Conservation (phyloP, 202 grass and related monocot genomes). For the Brachypodium distachyon region DNA sequence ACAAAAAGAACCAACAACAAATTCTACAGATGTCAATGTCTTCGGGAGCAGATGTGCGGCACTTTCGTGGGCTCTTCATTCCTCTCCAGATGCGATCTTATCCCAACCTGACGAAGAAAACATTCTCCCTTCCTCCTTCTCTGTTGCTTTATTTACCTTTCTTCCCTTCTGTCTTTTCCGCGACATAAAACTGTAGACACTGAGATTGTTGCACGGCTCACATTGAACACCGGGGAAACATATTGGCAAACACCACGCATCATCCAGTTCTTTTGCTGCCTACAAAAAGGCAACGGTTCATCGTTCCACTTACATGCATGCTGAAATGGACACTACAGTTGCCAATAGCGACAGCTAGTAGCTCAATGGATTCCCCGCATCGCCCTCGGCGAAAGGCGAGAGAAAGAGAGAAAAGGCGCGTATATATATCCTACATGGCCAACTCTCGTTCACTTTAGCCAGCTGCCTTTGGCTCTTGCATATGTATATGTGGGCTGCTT, state of each 20-base stretch:
- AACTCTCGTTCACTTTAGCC: background rate
- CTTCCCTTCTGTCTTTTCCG: background rate
- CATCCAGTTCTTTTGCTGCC: background rate
- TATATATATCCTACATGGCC: background rate
- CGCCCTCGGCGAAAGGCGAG: background rate
- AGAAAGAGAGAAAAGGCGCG: background rate
- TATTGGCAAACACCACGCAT: constrained; percentile 28
- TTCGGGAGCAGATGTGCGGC: background rate
- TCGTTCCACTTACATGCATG: constrained; percentile 13
- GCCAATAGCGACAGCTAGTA: constrained; percentile 22
- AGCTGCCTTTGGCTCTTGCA: background rate
- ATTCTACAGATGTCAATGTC: constrained; percentile 14
- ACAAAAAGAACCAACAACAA: background rate
- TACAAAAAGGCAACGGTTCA: constrained; percentile 20
- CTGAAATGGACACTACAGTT: constrained; percentile 27
- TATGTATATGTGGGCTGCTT: background rate
- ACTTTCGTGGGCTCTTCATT: constrained; percentile 4
- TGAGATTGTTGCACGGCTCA: constrained; percentile 15
- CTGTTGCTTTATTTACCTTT: constrained; percentile 14
- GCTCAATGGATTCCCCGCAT: constrained; percentile 20
- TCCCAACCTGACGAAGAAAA: constrained; percentile 32
- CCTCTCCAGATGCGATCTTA: constrained; percentile 29
- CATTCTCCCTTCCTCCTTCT: background rate
- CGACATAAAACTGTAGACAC: constrained; percentile 18
- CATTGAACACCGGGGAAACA: background rate